Conservation (phyloP, 179 eudicot genomes). For the Silene coronaria region DNA sequence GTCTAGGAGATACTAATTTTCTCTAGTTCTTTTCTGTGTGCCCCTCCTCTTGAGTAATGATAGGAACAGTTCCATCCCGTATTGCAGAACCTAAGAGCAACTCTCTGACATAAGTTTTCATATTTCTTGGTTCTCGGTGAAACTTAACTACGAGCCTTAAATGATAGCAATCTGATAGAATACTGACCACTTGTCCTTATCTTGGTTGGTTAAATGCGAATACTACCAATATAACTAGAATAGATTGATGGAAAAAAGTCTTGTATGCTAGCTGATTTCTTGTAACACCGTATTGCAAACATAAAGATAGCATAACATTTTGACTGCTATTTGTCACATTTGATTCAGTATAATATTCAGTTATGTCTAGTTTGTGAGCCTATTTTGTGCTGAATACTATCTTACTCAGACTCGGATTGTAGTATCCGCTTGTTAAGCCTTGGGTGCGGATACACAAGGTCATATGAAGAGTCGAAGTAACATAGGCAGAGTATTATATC, state of each 20-base stretch:
- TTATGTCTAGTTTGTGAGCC: slow-evolving; percentile 4
- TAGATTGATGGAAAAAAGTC: neutral
- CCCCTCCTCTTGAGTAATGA: slow-evolving; percentile 10
- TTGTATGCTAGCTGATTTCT: neutral
- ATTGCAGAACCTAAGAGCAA: neutral
- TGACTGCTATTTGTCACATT: neutral
- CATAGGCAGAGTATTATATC: neutral
- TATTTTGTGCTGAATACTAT: neutral
- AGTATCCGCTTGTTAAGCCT: neutral
- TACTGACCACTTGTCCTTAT: neutral
- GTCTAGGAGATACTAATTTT: slow-evolving; percentile 1
- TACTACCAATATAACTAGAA: neutral
- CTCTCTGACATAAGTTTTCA: neutral
- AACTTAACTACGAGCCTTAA: neutral
- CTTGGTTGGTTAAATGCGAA: neutral
- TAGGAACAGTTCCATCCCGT: slow-evolving; percentile 5
- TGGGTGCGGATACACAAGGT: neutral
- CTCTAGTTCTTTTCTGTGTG: neutral
- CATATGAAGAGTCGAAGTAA: neutral
- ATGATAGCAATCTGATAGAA: neutral
- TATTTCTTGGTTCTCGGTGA: neutral
- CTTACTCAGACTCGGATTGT: neutral
- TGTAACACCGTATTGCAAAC: neutral
- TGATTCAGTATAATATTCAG: slow-evolving; percentile 1
- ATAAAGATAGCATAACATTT: slow-evolving; percentile 1